phyloP scores from a whole-genome alignment of 1,284 basidiomycete genomes.

The Ceratobasidium sp. region DNA sequence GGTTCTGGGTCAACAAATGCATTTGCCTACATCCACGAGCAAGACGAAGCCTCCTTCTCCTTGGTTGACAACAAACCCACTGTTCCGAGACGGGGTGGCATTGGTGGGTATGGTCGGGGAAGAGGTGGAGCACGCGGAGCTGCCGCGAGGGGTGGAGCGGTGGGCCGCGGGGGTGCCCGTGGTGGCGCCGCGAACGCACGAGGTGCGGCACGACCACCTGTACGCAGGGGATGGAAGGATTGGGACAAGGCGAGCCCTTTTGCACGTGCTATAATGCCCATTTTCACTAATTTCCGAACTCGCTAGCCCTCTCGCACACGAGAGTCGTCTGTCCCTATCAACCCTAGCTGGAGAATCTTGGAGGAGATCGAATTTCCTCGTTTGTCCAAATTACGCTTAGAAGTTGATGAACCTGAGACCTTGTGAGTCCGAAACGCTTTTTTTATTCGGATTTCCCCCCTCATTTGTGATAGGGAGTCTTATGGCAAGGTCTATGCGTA shows the following conservation, averaged over 20 bases:
- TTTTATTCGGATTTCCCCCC: constrained; percentile 13
- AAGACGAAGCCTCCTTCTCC: constrained; percentile 98
- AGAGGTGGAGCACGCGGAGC: constrained; percentile 63
- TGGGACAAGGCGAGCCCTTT: constrained; percentile 85
- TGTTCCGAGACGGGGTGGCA: constrained; percentile 72
- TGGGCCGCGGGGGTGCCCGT: constrained; percentile 63
- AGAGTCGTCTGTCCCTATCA: constrained; percentile 95
- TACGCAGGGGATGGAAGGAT: constrained; percentile 88
- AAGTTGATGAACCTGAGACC: constrained; percentile 91
- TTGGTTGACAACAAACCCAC: constrained; percentile 90
- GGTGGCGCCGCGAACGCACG: constrained; percentile 51
- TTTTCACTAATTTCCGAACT: constrained; percentile 42
- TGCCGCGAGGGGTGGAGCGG: constrained; percentile 63
- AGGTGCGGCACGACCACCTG: constrained; percentile 66
- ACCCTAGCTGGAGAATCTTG: constrained; percentile 91
- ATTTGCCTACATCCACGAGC: constrained; percentile 98
- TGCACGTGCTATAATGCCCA: neutral
- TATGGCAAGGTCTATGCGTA: constrained; percentile 95
- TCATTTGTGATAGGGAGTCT: constrained; percentile 70
- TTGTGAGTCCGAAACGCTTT: constrained; percentile 68
- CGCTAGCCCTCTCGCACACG: constrained; percentile 86
- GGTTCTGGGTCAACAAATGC: constrained; percentile 86
- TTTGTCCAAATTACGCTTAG: constrained; percentile 90
- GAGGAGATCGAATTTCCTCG: constrained; percentile 99
- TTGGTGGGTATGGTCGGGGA: constrained; percentile 68